phyloP scores from a whole-genome alignment of 2,329 filamentous ascomycete genomes.

The Dactylellina haptotyla region DNA sequence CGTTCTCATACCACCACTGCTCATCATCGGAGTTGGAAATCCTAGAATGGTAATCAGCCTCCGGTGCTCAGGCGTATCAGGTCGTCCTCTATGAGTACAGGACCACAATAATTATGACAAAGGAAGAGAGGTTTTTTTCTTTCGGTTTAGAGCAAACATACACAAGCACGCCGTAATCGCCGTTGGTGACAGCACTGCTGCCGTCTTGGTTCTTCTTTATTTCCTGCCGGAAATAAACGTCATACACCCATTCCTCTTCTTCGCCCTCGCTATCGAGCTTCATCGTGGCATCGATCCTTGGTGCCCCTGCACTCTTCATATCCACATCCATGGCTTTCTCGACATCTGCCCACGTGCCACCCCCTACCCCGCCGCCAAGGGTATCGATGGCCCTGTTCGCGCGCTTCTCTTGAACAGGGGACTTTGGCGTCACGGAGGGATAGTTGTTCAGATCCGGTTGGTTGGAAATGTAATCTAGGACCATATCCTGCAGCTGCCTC shows the following conservation, averaged over 20 bases:
- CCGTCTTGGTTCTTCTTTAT: slow-evolving; percentile 51
- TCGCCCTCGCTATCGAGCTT: slow-evolving; percentile 54
- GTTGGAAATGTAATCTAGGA: slow-evolving; percentile 57
- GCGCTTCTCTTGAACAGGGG: slow-evolving; percentile 44
- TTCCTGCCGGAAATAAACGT: slow-evolving; percentile 58
- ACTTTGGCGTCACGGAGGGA: slow-evolving; percentile 34
- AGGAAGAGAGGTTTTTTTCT: not conserved
- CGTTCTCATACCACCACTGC: slow-evolving; percentile 58
- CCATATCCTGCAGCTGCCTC: slow-evolving; percentile 57
- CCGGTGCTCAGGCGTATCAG: slow-evolving; percentile 15
- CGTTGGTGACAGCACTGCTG: slow-evolving; percentile 38
- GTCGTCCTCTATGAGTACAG: not conserved
- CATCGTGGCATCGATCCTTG: too few relatives aligned
- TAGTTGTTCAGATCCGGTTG: slow-evolving; percentile 56
- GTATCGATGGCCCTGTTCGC: slow-evolving; percentile 42
- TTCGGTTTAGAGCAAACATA: slow-evolving; percentile 8
- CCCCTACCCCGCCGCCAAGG: slow-evolving; percentile 57
- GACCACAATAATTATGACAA: not conserved
- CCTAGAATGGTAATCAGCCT: slow-evolving; percentile 28
- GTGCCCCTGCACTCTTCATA: slow-evolving; percentile 22
- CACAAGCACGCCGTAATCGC: slow-evolving; percentile 55
- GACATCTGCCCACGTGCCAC: slow-evolving; percentile 56
- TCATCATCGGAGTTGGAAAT: slow-evolving; percentile 57
- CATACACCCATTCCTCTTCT: slow-evolving; percentile 57
- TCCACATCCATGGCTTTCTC: slow-evolving; percentile 50